Evolutionary conservation across 257 asterid genomes (phyloP).

Genomic region (Datura wrightii): DNA sequence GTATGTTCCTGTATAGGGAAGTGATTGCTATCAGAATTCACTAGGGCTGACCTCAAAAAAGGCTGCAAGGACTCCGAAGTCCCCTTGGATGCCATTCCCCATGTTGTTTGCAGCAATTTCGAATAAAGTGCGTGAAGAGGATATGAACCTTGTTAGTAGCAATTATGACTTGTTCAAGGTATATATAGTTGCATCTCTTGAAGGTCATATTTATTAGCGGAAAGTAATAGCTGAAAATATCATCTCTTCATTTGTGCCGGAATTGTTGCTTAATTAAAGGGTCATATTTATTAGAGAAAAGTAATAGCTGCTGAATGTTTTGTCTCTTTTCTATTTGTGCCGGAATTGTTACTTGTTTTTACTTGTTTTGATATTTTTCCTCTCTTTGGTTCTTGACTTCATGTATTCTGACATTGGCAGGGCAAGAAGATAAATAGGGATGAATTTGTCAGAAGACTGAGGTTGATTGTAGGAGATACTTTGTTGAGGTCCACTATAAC

Average conservation of each 20-base stretch:
- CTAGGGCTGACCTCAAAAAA: constrained; percentile 39
- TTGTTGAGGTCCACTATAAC: constrained; percentile 67
- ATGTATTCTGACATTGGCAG: constrained; percentile 40
- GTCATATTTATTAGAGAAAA: not conserved
- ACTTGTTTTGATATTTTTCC: not conserved
- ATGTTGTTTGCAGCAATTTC: constrained; percentile 76
- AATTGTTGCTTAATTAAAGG: not conserved
- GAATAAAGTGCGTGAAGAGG: constrained; percentile 52
- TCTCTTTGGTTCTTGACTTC: constrained; percentile 26
- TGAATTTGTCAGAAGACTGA: constrained; percentile 64
- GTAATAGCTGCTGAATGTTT: constrained; percentile 17
- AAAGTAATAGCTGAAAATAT: constrained; percentile 26
- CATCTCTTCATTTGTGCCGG: not conserved
- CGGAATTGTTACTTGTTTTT: not conserved
- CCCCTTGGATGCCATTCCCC: constrained; percentile 91
- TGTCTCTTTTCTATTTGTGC: no score
- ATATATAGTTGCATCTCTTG: constrained; percentile 5
- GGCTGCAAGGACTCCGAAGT: constrained; percentile 59
- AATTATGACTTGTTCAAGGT: constrained; percentile 71
- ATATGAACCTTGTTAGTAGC: constrained; percentile 59
- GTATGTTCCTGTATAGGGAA: constrained; percentile 44
- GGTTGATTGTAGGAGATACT: constrained; percentile 77
- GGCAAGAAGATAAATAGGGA: constrained; percentile 67
- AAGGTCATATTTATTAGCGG: not conserved
- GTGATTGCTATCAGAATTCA: constrained; percentile 42